phyloP scores from a whole-genome alignment of 2,329 filamentous ascomycete genomes.

The Cladosporium sp. region DNA sequence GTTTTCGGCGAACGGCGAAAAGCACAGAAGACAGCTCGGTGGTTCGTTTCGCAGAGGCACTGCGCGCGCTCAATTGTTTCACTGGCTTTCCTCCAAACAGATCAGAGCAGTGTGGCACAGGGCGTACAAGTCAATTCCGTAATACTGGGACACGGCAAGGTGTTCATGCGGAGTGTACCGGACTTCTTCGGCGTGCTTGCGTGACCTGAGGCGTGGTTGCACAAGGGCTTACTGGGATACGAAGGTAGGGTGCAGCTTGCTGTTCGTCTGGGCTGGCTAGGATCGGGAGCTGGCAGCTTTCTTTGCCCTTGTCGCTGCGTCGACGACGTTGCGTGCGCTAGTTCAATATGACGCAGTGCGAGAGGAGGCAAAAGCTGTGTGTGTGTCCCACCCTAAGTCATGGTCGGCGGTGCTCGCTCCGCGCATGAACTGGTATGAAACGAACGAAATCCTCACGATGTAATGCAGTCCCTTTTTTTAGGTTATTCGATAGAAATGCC shows the following conservation, averaged over 20 bases:
- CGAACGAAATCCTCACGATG: not conserved
- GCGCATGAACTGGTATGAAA: not conserved
- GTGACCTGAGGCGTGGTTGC: constrained; percentile 5
- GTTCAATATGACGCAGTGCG: constrained; percentile 11
- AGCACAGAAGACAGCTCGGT: not conserved
- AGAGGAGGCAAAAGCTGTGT: constrained; percentile 9
- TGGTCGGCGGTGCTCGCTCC: not conserved
- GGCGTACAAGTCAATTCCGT: constrained; percentile 10
- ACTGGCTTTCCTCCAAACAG: constrained; percentile 1
- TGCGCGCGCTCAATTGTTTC: constrained; percentile 10
- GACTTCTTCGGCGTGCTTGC: constrained; percentile 22
- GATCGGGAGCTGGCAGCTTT: constrained; percentile 4
- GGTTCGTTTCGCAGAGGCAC: constrained; percentile 1
- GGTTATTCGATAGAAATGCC: not conserved
- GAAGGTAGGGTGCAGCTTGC: constrained; percentile 2
- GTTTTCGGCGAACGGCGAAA: too few species aligned
- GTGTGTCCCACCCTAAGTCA: not conserved
- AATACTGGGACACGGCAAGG: constrained; percentile 15
- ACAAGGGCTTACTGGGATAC: constrained; percentile 11
- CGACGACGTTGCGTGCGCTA: constrained; percentile 12
- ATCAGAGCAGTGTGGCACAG: not conserved
- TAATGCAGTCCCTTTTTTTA: too few species aligned
- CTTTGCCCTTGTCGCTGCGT: constrained; percentile 1
- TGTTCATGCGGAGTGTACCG: constrained; percentile 15
- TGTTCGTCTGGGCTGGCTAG: constrained; percentile 3